phyloP scores from a whole-genome alignment of 257 asterid species.

The Echites panduratus region DNA sequence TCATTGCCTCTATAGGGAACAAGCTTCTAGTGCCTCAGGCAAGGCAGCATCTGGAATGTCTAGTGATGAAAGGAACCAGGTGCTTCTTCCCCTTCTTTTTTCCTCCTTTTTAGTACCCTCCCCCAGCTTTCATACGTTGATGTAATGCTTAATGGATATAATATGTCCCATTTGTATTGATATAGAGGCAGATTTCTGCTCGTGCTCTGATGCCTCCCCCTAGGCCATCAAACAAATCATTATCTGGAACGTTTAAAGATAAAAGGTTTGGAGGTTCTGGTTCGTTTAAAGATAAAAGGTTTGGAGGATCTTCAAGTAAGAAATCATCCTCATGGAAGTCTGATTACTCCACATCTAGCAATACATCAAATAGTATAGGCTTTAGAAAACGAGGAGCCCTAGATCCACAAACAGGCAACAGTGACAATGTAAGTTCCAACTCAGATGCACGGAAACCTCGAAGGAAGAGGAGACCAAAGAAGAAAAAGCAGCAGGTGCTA shows the following conservation, averaged over 20 bases:
- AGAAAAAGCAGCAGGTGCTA: constrained; percentile 65
- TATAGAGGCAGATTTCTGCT: constrained; percentile 73
- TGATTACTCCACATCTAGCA: constrained; percentile 64
- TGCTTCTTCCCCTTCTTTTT: constrained; percentile 1
- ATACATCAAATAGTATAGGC: constrained; percentile 57
- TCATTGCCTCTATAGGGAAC: constrained; percentile 57
- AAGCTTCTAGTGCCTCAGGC: constrained; percentile 84
- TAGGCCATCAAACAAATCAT: constrained; percentile 58
- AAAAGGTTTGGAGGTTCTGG: constrained; percentile 49
- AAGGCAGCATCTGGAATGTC: constrained; percentile 91
- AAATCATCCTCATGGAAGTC: constrained; percentile 33
- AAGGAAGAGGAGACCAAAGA: constrained; percentile 92
- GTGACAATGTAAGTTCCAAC: constrained; percentile 34
- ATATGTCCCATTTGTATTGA: constrained; percentile 5
- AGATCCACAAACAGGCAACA: constrained; percentile 65
- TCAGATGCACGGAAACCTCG: constrained; percentile 69
- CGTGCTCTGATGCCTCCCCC: constrained; percentile 97
- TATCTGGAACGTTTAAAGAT: constrained; percentile 29
- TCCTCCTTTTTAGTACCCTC: neutral
- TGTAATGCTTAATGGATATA: neutral
- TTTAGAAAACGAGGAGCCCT: constrained; percentile 41
- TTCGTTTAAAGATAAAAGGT: constrained; percentile 36
- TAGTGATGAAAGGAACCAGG: constrained; percentile 90
- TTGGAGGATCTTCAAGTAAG: constrained; percentile 47
- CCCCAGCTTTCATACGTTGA: neutral